Base-by-base conservation (phyloP, 176 grass and related monocot species). In the Carex parvula region DNA sequence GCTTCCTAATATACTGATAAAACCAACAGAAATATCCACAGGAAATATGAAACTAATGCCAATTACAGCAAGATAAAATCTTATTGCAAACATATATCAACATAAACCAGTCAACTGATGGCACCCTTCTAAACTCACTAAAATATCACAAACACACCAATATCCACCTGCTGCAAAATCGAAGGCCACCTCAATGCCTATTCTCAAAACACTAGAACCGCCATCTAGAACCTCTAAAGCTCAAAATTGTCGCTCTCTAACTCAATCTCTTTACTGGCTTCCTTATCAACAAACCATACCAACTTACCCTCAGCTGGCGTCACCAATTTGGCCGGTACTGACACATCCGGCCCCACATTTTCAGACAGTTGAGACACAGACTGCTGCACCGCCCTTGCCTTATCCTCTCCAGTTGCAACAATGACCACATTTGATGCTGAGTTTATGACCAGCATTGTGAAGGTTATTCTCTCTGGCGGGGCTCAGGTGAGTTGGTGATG, bases 381-480 rank as follows among this genome's bases (percentile, higher is more conserved):
- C 20, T 83, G 80, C 64, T 20, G 33, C 13, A 87, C 84, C 9
- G 81, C 84, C 82, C 61, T 77, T 72, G 88, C 86, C 80, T 89
- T 93, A 54, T 86, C 91, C 81, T 86, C 89, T 41, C 91, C 91
- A 35, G 84, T 86, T 4, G 80, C 91, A 30, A 90, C 68, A 56
- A 93, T 75, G 3, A 87, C 86, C 58, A 93, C 63, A 84, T 89
- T 85, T 17, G 86, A 80, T 35, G 89, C 89, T 0, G 91, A 87
- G 63, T 90, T 93, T 70, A 93, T 87, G 20, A 93, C 91, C 24
- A 89, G 89, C 54, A 93, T 44, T 11, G 91, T 93, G 55, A 93
- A 90, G 52, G 91, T 93, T 26, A 93, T 93, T 83, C 91, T 93
- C 61, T 90, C 89, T 6, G 88, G 91, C 32, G 91, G 91, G 89